Conservation (phyloP, 2,329 filamentous ascomycete genomes). For the Golovinomyces cichoracearum region DNA sequence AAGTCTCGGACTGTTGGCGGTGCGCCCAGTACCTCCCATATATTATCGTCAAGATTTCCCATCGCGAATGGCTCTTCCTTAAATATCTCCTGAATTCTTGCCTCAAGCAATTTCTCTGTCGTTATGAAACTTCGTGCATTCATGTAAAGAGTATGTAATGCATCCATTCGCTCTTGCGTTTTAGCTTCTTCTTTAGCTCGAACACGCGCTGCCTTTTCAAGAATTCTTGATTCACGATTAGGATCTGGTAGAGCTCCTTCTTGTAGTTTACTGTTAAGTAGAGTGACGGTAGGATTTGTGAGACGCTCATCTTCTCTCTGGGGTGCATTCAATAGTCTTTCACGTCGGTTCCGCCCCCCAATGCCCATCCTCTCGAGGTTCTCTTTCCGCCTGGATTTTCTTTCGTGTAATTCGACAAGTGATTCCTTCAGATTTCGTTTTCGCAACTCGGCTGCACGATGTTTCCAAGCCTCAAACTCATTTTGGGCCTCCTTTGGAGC, state of each 20-base stretch:
- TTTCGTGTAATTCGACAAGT: slow-evolving; percentile 39
- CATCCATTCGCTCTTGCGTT: slow-evolving; percentile 35
- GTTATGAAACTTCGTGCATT: slow-evolving; percentile 72
- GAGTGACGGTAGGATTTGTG: slow-evolving; percentile 40
- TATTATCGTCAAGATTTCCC: slow-evolving; percentile 6
- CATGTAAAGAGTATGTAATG: slow-evolving; percentile 70
- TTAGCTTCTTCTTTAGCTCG: slow-evolving; percentile 23
- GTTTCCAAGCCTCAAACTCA: slow-evolving; percentile 32
- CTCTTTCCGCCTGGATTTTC: slow-evolving; percentile 26
- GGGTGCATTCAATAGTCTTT: slow-evolving; percentile 29
- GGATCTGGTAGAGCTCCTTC: slow-evolving; percentile 34
- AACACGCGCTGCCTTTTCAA: slow-evolving; percentile 20
- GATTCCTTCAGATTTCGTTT: slow-evolving; percentile 48
- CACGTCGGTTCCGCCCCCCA: slow-evolving; percentile 23
- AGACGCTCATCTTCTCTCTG: slow-evolving; percentile 52
- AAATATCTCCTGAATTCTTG: slow-evolving; percentile 52
- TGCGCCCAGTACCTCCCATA: slow-evolving; percentile 11
- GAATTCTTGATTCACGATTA: slow-evolving; percentile 27
- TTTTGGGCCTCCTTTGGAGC: slow-evolving; percentile 7
- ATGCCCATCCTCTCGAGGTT: slow-evolving; percentile 18
- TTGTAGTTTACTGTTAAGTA: slow-evolving; percentile 22
- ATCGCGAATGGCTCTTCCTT: slow-evolving; percentile 19
- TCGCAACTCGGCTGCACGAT: slow-evolving; percentile 43
- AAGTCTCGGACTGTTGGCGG: slow-evolving; percentile 24
- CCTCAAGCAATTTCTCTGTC: slow-evolving; percentile 48